These are phyloP conservation scores for Panicum hallii DNA, from an alignment of 202 grass and related monocot species.

Conservation along the genomic window DNA sequence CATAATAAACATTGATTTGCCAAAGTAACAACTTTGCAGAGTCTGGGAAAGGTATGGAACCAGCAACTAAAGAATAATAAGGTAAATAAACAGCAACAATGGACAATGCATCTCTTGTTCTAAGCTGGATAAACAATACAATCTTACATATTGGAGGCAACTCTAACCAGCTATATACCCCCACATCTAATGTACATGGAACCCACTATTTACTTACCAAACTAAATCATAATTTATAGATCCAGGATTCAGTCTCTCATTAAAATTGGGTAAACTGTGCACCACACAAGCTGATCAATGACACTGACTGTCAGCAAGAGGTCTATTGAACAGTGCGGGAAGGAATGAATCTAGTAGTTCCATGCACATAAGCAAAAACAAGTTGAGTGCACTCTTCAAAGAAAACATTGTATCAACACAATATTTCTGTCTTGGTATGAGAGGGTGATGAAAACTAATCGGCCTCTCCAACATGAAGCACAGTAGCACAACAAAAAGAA, in stretches of 20 bases:
- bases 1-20: slow-evolving; percentile 12
- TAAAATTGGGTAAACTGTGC: not conserved
- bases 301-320: slow-evolving; percentile 6
- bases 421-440: slow-evolving; percentile 9
- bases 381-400: not conserved
- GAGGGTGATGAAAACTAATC: slow-evolving; percentile 3
- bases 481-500: slow-evolving; percentile 31
- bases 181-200: slow-evolving; percentile 5
- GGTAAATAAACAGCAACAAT: slow-evolving; percentile 14
- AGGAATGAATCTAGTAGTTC: slow-evolving; percentile 33
- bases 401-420: slow-evolving; percentile 18
- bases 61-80: slow-evolving; percentile 29
- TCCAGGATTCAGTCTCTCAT: not conserved
- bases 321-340: slow-evolving; percentile 15
- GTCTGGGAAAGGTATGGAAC: not conserved
- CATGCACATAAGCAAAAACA: slow-evolving; percentile 13
- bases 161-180: slow-evolving; percentile 7
- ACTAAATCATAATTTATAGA: not conserved
- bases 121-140: slow-evolving; percentile 28
- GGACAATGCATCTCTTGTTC: slow-evolving; percentile 12
- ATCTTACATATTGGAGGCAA: slow-evolving; percentile 16
- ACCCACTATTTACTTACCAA: not conserved
- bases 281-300: slow-evolving; percentile 25
- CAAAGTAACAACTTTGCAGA: slow-evolving; percentile 15
- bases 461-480: slow-evolving; percentile 16